phyloP scores from a whole-genome alignment of 176 grass and related monocot species.

The Bromus sterilis region DNA sequence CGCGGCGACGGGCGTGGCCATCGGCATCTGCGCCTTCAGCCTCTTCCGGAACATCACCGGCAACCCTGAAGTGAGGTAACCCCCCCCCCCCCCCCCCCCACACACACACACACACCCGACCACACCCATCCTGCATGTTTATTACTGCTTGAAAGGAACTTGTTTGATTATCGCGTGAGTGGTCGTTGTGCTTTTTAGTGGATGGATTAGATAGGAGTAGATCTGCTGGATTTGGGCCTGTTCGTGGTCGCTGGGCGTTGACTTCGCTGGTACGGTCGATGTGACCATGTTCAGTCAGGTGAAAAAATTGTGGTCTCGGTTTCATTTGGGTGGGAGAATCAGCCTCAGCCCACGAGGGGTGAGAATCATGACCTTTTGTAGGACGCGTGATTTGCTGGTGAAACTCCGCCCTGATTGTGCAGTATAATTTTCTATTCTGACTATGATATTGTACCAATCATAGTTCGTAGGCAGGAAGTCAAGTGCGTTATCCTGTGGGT shows the following conservation, averaged over 20 bases:
- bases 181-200: neutral
- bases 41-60: constrained; percentile 62
- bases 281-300: neutral
- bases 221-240: neutral
- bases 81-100: too few relatives aligned
- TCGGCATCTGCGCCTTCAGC: constrained; percentile 60
- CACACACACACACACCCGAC: too few relatives aligned
- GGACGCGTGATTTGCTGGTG: neutral
- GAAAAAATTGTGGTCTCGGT: neutral
- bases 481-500: neutral
- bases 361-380: neutral
- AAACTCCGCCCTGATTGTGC: neutral
- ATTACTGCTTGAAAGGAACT: too few relatives aligned
- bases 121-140: too few relatives aligned
- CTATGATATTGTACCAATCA: neutral
- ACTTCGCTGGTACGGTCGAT: neutral
- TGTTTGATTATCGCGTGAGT: neutral
- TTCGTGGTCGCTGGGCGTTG: neutral
- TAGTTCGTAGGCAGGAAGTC: neutral
- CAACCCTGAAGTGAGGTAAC: constrained; percentile 88
- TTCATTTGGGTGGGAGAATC: neutral
- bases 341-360: neutral
- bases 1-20: constrained; percentile 63
- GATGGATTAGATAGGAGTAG: neutral
- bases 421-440: neutral